A percentile compares a stretch with the other conserved stretches of the same genome.
Evolutionary conservation across 2,329 filamentous ascomycete species (phyloP).

Genomic region (Rhynchosporium agropyri): DNA sequence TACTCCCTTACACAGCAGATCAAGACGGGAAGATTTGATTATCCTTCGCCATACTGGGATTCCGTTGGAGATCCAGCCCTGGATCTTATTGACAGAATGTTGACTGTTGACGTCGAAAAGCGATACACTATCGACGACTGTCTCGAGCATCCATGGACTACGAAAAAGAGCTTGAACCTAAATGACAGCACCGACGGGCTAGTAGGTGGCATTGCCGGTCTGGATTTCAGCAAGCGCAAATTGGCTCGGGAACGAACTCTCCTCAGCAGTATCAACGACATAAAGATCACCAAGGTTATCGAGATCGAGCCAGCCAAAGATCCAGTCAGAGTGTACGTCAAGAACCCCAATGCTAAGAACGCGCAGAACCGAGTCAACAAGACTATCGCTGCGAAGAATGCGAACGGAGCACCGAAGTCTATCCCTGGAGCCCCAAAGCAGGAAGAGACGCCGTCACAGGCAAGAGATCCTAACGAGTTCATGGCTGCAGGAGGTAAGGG

Average conservation of each 20-base stretch:
- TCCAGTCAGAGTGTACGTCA: slow-evolving; percentile 73
- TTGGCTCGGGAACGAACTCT: slow-evolving; percentile 81
- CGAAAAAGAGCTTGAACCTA: slow-evolving; percentile 59
- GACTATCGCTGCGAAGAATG: slow-evolving; percentile 41
- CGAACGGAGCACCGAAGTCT: slow-evolving; percentile 35
- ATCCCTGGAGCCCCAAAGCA: slow-evolving; percentile 45
- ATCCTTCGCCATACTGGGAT: slow-evolving; percentile 96
- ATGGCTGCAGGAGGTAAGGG: slow-evolving; percentile 84
- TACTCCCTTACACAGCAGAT: slow-evolving; percentile 89
- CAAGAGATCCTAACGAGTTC: slow-evolving; percentile 74
- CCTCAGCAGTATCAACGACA: slow-evolving; percentile 78
- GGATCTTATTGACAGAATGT: slow-evolving; percentile 92
- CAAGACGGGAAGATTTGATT: slow-evolving; percentile 85
- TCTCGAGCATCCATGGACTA: slow-evolving; percentile 88
- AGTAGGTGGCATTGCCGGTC: slow-evolving; percentile 77
- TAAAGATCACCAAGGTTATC: slow-evolving; percentile 63
- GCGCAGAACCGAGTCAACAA: slow-evolving; percentile 50
- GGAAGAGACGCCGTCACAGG: slow-evolving; percentile 68
- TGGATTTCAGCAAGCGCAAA: slow-evolving; percentile 85
- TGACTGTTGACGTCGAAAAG: slow-evolving; percentile 81
- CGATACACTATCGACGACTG: slow-evolving; percentile 90
- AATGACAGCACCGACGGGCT: slow-evolving; percentile 91
- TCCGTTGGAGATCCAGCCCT: slow-evolving; percentile 82
- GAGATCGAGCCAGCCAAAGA: slow-evolving; percentile 55
- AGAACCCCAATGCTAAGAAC: slow-evolving; percentile 58